Base-by-base conservation (phyloP, 805 yeast species). In the Ogataea chonburiensis region DNA sequence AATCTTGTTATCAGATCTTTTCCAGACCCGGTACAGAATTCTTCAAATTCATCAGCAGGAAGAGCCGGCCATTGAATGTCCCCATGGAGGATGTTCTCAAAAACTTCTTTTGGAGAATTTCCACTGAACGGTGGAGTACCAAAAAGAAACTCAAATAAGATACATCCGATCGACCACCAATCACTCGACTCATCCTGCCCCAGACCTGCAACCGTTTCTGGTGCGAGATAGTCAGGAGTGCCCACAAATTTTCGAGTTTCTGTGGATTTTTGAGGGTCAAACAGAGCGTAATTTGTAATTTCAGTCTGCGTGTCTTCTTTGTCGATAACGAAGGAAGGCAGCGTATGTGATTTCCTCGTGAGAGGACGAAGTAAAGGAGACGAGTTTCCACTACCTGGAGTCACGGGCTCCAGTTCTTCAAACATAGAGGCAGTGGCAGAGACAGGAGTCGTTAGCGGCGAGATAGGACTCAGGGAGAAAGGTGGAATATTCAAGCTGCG, bases 81-180 rank as follows among this genome's bases (percentile, higher is more conserved):
- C 4, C 91, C 80, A 13, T 61, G 68, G 37, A 88, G 64, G 32
- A 94, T 91, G 46, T 88, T 88, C 37, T 78, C 75, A 57, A 93
- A 93, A 0, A 93, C 95, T 41, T 70, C 66, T 26, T 82, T 85
- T 0, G 96, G 93, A 1, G 87, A 71, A 4, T 68, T 67, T 1
- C 84, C 95, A 58, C 86, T 93, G 60, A 93, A 93, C 2, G 99
- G 99, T 2, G 99, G 96, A 56, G 78, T 85, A 0, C 98, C 98
- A 58, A 82, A 85, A 25, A 87, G 55, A 55, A 93, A 82, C 61
- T 93, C 99, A 66, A 91, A 93, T 38, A 91, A 62, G 9, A 93
- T 87, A 60, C 98, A 91, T 0, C 99, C 99, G 21, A 91, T 75
- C 2, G 98, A 86, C 99, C 99, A 93, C 98, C 98, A 89, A 64